Evolutionary conservation across 2,329 filamentous ascomycete species (phyloP).

Genomic region (Cryphonectria japonica): DNA sequence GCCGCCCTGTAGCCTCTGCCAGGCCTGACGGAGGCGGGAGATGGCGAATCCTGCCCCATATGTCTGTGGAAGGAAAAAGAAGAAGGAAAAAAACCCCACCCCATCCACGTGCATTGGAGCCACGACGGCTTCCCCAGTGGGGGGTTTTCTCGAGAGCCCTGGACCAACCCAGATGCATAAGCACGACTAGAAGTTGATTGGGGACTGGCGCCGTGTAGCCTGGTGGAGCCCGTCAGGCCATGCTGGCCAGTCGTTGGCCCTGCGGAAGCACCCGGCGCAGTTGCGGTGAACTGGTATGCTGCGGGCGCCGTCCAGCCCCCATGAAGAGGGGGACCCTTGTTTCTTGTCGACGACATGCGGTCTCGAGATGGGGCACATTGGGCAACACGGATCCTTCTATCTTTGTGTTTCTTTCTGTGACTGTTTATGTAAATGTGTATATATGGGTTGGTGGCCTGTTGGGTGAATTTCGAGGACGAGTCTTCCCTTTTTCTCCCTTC

Average conservation of each 20-base stretch:
- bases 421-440: background rate
- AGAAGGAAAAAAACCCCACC: constrained; percentile 5
- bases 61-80: background rate
- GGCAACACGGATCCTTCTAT: background rate
- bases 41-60: constrained; percentile 2
- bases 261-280: constrained; percentile 20
- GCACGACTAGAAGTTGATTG: constrained; percentile 17
- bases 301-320: constrained; percentile 4
- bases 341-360: constrained; percentile 13
- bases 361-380: background rate
- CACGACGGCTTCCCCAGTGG: constrained; percentile 9
- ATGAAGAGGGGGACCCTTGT: background rate
- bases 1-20: constrained; percentile 10
- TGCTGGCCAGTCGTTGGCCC: constrained; percentile 18
- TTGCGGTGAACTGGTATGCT: constrained; percentile 14
- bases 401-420: background rate
- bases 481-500: background rate
- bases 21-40: background rate
- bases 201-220: constrained; percentile 23
- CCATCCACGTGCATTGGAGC: constrained; percentile 22
- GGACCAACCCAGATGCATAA: constrained; percentile 2
- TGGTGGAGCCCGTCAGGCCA: constrained; percentile 3
- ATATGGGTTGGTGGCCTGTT: background rate
- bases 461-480: background rate
- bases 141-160: background rate